Evolutionary conservation across 73 alveolate genomes (phyloP).

Genomic region (Tetrahymena elliotti): DNA sequence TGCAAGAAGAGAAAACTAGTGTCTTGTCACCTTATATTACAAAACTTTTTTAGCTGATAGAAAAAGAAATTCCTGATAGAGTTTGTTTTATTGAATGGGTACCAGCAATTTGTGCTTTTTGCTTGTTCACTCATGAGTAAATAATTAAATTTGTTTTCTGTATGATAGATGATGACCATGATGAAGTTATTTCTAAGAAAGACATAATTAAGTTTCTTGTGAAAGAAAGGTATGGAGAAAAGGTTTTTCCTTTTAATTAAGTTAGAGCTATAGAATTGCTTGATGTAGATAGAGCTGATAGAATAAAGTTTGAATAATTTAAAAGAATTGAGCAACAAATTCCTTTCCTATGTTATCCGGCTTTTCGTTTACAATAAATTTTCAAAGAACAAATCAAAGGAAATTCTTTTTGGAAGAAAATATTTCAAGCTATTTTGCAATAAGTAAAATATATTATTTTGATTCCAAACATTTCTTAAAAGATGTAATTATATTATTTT

Average conservation of each 20-base stretch:
- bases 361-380: constrained; percentile 1
- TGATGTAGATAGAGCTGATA: constrained; percentile 28
- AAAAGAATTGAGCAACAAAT: constrained; percentile 7
- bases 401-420: constrained; percentile 7
- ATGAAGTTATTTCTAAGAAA: constrained; percentile 19
- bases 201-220: constrained; percentile 20
- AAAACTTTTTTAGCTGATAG: constrained; percentile 6
- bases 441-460: background rate
- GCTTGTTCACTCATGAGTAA: constrained; percentile 10
- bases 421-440: constrained; percentile 4
- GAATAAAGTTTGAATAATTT: constrained; percentile 20
- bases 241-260: constrained; percentile 10
- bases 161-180: constrained; percentile 23
- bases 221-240: constrained; percentile 13
- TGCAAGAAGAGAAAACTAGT: constrained; percentile 15
- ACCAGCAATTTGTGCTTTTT: constrained; percentile 25
- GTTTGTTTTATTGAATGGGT: constrained; percentile 31
- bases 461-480: background rate
- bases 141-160: constrained; percentile 12
- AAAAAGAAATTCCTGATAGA: constrained; percentile 12
- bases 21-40: constrained; percentile 17
- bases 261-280: constrained; percentile 15
- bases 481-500: background rate
- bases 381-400: constrained; percentile 6
- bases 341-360: constrained; percentile 36